Percentiles rank a stretch among this genome's conserved stretches.
phyloP scores from a whole-genome alignment of 495 filamentous ascomycete species.

The Podospora australis region DNA sequence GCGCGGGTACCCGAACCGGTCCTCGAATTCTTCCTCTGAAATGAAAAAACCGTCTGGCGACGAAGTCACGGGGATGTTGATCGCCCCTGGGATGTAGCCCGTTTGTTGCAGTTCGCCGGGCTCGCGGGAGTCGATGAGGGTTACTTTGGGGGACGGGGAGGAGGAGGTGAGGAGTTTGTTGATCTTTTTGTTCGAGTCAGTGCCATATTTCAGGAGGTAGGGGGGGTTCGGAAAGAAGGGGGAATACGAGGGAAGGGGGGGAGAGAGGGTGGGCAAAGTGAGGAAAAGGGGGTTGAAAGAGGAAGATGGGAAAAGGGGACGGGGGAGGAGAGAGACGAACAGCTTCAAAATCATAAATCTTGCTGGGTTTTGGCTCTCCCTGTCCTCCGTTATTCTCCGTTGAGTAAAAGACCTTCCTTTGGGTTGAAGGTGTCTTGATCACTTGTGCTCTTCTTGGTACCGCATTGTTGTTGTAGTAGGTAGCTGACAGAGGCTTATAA shows the following conservation, averaged over 20 bases:
- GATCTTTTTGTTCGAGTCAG: not conserved
- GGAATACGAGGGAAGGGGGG: not conserved
- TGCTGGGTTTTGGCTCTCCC: too few relatives aligned
- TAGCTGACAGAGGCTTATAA: too few relatives aligned
- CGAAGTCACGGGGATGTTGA: constrained; percentile 72
- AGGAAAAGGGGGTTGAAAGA: not conserved
- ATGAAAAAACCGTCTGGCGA: constrained; percentile 75
- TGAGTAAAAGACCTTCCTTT: too few relatives aligned
- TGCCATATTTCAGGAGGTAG: not conserved
- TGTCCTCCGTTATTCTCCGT: too few relatives aligned
- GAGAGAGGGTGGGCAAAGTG: not conserved
- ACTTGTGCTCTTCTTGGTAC: too few relatives aligned
- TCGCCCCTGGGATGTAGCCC: constrained; percentile 71
- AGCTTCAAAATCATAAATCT: too few relatives aligned
- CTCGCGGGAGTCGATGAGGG: constrained; percentile 69
- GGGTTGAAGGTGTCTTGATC: too few relatives aligned
- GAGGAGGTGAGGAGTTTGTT: not conserved
- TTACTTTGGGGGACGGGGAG: not conserved
- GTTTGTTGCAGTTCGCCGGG: constrained; percentile 62
- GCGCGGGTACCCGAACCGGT: constrained; percentile 61
- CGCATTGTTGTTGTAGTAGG: too few relatives aligned
- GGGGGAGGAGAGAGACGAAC: too few relatives aligned
- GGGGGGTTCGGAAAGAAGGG: too few relatives aligned
- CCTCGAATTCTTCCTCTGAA: constrained; percentile 66
- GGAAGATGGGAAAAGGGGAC: too few relatives aligned